Evolutionary conservation across 1,139 yeast species (phyloP), one percentile per base, ranked within the genome.

Genomic region (Hyphopichia fennica): DNA sequence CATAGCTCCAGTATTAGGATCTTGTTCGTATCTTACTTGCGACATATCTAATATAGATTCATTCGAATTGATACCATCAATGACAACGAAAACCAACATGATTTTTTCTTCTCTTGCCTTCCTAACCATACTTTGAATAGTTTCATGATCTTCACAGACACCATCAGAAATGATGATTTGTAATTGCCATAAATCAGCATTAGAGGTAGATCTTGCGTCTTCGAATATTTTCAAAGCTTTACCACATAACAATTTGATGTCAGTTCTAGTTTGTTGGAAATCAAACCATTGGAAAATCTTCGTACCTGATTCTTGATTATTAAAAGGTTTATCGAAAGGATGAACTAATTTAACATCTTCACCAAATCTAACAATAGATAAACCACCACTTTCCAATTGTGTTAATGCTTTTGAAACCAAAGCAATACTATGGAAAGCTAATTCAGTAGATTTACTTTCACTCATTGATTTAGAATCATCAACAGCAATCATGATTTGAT

Each of bases 401-500:
- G 96, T 86, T 50, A 95, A 75, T 0, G 99, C 96, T 62, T 90
- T 91, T 3, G 97, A 84, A 3, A 95, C 99, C 42, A 95, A 75
- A 2, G 98, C 95, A 57, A 95, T 88, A 57, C 96, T 86, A 57
- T 93, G 91, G 77, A 90, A 90, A 0, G 99, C 98, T 48, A 95
- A 75, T 54, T 87, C 88, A 18, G 89, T 93, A 22, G 96, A 84
- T 52, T 84, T 83, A 29, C 96, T 87, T 63, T 93, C 98, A 45
- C 93, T 81, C 99, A 95, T 95, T 0, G 98, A 91, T 62, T 89
- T 90, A 36, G 99, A 93, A 61, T 95, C 96, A 68, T 95, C 99
- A 39, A 95, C 88, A 0, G 99, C 93, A 52, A 95, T 87, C 97
- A 95, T 88, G 49, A 95, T 87, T 69, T 95, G 99, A 64, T 93